Evolutionary conservation across 2,329 filamentous ascomycete species (phyloP).

Genomic region (Diplocarpon mali): DNA sequence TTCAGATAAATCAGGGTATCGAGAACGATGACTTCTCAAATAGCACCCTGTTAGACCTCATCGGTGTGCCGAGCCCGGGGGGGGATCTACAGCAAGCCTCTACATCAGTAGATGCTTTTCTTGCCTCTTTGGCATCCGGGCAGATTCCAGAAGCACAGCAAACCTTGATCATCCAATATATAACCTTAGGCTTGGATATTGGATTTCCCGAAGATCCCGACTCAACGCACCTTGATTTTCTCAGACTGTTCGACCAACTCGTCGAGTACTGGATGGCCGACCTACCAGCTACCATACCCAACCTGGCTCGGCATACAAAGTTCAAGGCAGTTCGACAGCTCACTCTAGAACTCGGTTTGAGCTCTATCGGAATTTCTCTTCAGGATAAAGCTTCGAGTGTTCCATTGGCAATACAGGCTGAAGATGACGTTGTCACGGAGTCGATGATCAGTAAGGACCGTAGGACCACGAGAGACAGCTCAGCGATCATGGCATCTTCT

Average conservation of each 20-base stretch:
- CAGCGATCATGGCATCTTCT: slow-evolving; percentile 14
- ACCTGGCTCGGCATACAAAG: slow-evolving; percentile 20
- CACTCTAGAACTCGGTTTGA: slow-evolving; percentile 24
- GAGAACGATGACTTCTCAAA: slow-evolving; percentile 2
- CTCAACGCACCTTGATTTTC: slow-evolving; percentile 10
- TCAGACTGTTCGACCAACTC: slow-evolving; percentile 24
- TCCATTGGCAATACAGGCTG: neutral
- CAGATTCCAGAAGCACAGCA: slow-evolving; percentile 7
- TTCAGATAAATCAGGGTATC: slow-evolving; percentile 9
- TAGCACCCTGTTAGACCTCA: neutral
- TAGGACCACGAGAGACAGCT: slow-evolving; percentile 12
- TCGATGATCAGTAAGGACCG: slow-evolving; percentile 6
- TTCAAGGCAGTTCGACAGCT: slow-evolving; percentile 23
- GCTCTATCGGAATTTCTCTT: slow-evolving; percentile 23
- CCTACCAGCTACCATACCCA: slow-evolving; percentile 19
- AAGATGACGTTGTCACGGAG: slow-evolving; percentile 1
- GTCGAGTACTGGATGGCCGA: slow-evolving; percentile 24
- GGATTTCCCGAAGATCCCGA: slow-evolving; percentile 1
- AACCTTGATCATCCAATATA: slow-evolving; percentile 15
- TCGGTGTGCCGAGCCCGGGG: neutral
- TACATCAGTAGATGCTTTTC: slow-evolving; percentile 13
- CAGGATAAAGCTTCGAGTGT: slow-evolving; percentile 8
- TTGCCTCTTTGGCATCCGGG: slow-evolving; percentile 14
- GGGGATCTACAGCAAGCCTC: slow-evolving; percentile 21
- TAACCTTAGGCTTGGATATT: slow-evolving; percentile 12